Conservation (phyloP, 768 basidiomycete genomes). For the Trametes coccinea region DNA sequence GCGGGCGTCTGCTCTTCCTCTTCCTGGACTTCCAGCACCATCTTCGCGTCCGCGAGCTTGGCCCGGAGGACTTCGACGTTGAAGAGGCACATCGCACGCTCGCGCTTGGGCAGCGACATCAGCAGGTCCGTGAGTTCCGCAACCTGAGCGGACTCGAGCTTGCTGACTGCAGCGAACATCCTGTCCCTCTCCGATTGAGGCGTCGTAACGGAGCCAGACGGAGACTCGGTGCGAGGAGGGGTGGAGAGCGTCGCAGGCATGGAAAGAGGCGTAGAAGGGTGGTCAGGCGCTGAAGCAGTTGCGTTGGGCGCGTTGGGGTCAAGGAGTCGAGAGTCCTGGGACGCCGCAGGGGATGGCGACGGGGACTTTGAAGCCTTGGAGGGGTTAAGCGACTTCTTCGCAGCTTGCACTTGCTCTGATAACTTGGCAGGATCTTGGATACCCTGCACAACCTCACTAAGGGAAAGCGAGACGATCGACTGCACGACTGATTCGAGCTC, state of each 20-base stretch:
- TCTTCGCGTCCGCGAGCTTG: slow-evolving; percentile 81
- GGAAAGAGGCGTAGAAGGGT: slow-evolving; percentile 84
- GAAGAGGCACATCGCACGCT: slow-evolving; percentile 90
- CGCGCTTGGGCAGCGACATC: slow-evolving; percentile 85
- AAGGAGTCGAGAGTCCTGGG: slow-evolving; percentile 71
- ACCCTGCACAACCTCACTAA: slow-evolving; percentile 75
- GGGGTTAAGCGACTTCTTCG: slow-evolving; percentile 27
- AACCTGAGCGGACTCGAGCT: slow-evolving; percentile 60
- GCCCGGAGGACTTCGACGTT: slow-evolving; percentile 74
- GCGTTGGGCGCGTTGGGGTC: slow-evolving; percentile 64
- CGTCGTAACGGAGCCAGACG: slow-evolving; percentile 54
- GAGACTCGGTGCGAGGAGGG: slow-evolving; percentile 83
- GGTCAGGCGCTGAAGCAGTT: slow-evolving; percentile 87
- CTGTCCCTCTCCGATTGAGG: slow-evolving; percentile 74
- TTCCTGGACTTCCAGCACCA: slow-evolving; percentile 75
- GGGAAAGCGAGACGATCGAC: slow-evolving; percentile 64
- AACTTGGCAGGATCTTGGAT: slow-evolving; percentile 72
- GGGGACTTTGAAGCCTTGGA: slow-evolving; percentile 37
- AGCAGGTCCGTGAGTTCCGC: slow-evolving; percentile 73
- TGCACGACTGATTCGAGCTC: slow-evolving; percentile 72
- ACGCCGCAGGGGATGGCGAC: slow-evolving; percentile 55
- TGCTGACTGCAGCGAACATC: slow-evolving; percentile 64
- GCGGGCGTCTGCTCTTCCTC: slow-evolving; percentile 46
- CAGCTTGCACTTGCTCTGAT: slow-evolving; percentile 56
- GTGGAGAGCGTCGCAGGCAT: slow-evolving; percentile 74